Conservation (phyloP, 148 eudicot species). For the Rhododendron williamsianum region DNA sequence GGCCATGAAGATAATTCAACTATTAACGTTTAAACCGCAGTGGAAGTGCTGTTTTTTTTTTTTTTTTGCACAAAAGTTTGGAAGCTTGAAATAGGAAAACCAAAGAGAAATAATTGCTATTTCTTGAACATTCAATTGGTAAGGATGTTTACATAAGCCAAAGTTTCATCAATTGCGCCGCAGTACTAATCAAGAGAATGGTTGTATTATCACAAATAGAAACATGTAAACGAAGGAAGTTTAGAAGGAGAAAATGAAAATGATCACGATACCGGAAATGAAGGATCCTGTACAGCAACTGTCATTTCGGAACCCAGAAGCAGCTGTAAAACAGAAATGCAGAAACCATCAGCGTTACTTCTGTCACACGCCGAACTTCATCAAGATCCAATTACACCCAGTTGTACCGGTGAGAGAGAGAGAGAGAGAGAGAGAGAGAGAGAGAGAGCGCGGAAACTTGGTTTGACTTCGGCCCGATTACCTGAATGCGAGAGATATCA, state of each 20-base stretch:
- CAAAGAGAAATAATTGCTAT: not conserved
- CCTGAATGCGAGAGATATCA: constrained; percentile 86
- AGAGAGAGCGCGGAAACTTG: not conserved
- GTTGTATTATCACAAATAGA: not conserved
- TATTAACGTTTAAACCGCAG: no score
- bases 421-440: constrained; percentile 10
- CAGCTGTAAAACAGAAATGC: constrained; percentile 32
- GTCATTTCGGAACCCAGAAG: constrained; percentile 62
- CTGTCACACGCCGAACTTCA: not conserved
- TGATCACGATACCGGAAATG: constrained; percentile 60
- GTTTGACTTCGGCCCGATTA: constrained; percentile 11
- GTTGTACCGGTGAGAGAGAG: not conserved
- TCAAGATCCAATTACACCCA: not conserved
- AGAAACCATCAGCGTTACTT: not conserved
- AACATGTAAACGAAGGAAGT: not conserved
- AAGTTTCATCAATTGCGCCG: not conserved
- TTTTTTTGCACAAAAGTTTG: not conserved
- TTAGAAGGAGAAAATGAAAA: not conserved
- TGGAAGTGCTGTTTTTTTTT: not conserved
- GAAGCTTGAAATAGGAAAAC: not conserved
- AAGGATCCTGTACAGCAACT: constrained; percentile 77
- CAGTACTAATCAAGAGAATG: not conserved
- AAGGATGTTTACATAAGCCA: not conserved
- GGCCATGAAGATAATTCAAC: no score
- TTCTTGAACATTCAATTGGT: no score